Evolutionary conservation across 2,329 filamentous ascomycete genomes (phyloP), one percentile per base, ranked within the genome.

Genomic region (Atkinsonella texensis): DNA sequence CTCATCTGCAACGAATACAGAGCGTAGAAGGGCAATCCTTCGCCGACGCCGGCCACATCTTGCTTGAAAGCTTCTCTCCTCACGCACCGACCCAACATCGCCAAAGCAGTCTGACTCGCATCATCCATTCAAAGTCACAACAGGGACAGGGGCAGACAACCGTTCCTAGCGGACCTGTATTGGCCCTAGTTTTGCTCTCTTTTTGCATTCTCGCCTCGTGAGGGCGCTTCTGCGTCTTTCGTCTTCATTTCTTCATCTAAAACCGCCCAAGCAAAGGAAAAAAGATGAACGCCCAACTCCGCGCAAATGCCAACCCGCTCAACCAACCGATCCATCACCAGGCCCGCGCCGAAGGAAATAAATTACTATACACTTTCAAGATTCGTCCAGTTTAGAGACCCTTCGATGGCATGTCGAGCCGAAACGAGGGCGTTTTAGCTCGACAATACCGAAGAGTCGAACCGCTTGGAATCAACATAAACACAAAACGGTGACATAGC

Each of bases 201-300:
- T 52, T 54, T 56, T 56, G 28, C 23, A 49, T 51, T 52, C 38
- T 41, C 55, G 54, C 58, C 54, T 40, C 42, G 17, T 49, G 44
- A 49, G 54, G 58, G 55, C 59, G 59, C 52, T 35, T 50, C 44
- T 50, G 40, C 44, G 18, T 53, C 49, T 46, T 47, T 17, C 45
- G 10, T 39, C 28, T 55, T 43, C 18, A 11, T 50, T 55, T 59
- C 59, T 59, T 59, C 59, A 54, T 57, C 58, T 48, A 57, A 50
- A 57, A 28, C 10, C 2, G 5, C 46, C 35, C 35, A 17, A 38
- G 12, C 42, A 49, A 48, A 39, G 18, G 40, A 48, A 39, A 32
- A 46, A 20, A 46, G 52, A 52, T 38, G 55, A 56, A 64, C 62
- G 62, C 63, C 62, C 59, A 65, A 68, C 66, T 68, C 66, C 66